Evolutionary conservation across 1,284 basidiomycete genomes (phyloP).

Genomic region (Ganoderma boninense): DNA sequence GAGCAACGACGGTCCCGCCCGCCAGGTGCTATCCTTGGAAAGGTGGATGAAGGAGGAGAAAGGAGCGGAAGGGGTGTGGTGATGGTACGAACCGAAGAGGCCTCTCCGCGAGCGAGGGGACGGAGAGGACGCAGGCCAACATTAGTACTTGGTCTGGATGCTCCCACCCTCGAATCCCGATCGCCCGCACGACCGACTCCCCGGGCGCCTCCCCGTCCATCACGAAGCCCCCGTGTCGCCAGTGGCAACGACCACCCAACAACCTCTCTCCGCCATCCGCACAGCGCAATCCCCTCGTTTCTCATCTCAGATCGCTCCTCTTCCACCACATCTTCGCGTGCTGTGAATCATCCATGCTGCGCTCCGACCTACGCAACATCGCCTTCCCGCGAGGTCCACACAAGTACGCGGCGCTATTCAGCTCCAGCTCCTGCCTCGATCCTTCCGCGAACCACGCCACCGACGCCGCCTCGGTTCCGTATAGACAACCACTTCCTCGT

Average conservation of each 20-base stretch:
- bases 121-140: slow-evolving; percentile 6
- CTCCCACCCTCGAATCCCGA: background rate
- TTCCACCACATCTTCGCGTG: background rate
- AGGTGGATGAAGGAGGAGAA: slow-evolving; percentile 38
- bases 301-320: background rate
- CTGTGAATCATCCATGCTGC: background rate
- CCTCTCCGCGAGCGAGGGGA: slow-evolving; percentile 22
- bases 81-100: slow-evolving; percentile 32
- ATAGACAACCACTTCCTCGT: background rate
- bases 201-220: background rate
- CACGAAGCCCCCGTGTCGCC: background rate
- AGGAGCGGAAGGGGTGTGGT: slow-evolving; percentile 30
- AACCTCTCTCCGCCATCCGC: background rate
- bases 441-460: background rate
- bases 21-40: slow-evolving; percentile 40
- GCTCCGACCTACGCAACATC: background rate
- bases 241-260: background rate
- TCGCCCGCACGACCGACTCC: background rate
- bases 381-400: background rate
- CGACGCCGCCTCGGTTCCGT: background rate
- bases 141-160: background rate
- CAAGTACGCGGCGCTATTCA: background rate
- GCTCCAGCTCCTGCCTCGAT: background rate
- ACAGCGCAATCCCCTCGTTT: background rate
- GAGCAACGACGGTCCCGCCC: slow-evolving; percentile 60